phyloP scores from a whole-genome alignment of 495 filamentous ascomycete species.

The Hyaloscypha bicolor region DNA sequence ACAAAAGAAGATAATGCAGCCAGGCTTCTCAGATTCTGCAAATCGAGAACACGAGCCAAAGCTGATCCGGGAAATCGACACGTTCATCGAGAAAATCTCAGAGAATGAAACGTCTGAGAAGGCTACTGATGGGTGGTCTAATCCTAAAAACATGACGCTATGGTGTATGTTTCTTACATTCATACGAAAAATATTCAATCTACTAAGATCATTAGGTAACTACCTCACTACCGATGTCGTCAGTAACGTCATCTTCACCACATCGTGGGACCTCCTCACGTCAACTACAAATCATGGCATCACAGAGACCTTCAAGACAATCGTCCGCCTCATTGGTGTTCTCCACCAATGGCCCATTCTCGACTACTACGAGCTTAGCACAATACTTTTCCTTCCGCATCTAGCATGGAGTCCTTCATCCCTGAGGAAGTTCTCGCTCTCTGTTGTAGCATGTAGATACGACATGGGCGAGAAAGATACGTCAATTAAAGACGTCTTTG shows the following conservation, averaged over 20 bases:
- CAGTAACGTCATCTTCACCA: not conserved
- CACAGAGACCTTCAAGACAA: not conserved
- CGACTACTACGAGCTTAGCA: not conserved
- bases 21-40: slow-evolving; percentile 37
- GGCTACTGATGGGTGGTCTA: not conserved
- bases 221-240: slow-evolving; percentile 12
- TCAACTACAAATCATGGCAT: slow-evolving; percentile 6
- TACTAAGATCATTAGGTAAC: not conserved
- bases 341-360: not conserved
- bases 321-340: slow-evolving; percentile 3
- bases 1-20: not conserved
- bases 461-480: not conserved
- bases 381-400: not conserved
- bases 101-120: not conserved
- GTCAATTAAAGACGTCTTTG: slow-evolving; percentile 10
- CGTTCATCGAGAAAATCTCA: slow-evolving; percentile 1
- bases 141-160: slow-evolving; percentile 2
- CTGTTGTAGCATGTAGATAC: not conserved
- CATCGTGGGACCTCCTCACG: slow-evolving; percentile 11
- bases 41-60: slow-evolving; percentile 45
- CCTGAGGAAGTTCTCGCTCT: not conserved
- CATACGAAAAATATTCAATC: not conserved
- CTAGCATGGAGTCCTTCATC: not conserved
- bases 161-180: slow-evolving; percentile 2
- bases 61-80: slow-evolving; percentile 10